Conservation (phyloP, 106 monocot genomes). For the Allium fistulosum region DNA sequence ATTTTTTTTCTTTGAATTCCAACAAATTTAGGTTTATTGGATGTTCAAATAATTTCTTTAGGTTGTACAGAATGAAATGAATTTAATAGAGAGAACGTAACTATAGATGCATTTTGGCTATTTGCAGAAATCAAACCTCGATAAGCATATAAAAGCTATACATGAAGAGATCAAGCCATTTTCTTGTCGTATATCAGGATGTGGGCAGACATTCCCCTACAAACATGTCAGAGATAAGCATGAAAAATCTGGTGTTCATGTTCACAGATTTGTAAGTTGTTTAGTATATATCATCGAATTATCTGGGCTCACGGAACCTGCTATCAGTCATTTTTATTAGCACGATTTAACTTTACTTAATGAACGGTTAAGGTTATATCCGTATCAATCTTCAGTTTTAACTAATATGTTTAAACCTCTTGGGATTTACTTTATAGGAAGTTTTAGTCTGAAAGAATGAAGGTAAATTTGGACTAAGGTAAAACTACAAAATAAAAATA, state of each 20-base stretch:
- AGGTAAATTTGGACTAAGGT: too few species aligned
- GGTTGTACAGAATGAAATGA: too few species aligned
- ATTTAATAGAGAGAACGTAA: too few species aligned
- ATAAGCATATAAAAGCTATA: conserved; percentile 58
- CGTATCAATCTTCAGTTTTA: not conserved
- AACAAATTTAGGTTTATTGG: too few species aligned
- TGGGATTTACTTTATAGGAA: too few species aligned
- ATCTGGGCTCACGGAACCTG: not conserved
- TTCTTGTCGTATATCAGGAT: conserved; percentile 53
- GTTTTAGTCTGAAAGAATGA: too few species aligned
- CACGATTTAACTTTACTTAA: not conserved
- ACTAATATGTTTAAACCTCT: not conserved
- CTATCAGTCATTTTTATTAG: not conserved
- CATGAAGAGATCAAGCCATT: conserved; percentile 62
- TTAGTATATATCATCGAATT: too few species aligned
- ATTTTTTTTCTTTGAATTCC: too few species aligned
- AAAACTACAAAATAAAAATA: too few species aligned
- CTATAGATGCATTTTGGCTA: not conserved
- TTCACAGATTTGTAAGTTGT: conserved; percentile 38
- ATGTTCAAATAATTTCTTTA: too few species aligned
- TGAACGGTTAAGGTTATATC: not conserved
- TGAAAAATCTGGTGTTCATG: conserved; percentile 56
- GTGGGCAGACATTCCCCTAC: conserved; percentile 60
- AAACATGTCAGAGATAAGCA: conserved; percentile 88
- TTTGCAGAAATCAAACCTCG: conserved; percentile 82